Percentiles rank a stretch among this genome's conserved stretches.
Conservation (phyloP, 2,329 filamentous ascomycete species). For the Colletotrichum sojae region DNA sequence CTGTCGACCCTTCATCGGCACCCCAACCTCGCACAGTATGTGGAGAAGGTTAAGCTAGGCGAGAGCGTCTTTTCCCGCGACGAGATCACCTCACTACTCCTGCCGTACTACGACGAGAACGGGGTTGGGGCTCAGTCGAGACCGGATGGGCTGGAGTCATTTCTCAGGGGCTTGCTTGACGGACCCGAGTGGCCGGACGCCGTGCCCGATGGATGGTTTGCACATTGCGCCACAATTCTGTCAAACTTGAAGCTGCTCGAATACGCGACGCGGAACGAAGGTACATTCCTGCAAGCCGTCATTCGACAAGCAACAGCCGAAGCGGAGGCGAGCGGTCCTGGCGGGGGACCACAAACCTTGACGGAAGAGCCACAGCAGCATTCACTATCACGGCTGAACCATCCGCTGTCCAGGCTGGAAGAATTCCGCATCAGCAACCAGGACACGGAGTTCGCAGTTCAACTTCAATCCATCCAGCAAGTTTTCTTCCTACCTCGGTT, state of each 20-base stretch:
- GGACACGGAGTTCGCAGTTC: background rate
- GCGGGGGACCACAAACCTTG: background rate
- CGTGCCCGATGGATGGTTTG: constrained; percentile 6
- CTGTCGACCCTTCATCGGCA: background rate
- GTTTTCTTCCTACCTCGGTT: constrained; percentile 2
- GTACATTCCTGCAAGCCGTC: background rate
- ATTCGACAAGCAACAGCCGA: background rate
- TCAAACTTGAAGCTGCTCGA: constrained; percentile 3
- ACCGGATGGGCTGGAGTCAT: background rate
- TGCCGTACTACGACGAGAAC: background rate
- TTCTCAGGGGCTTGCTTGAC: background rate
- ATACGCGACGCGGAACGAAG: background rate
- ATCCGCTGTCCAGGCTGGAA: background rate
- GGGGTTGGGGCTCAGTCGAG: background rate
- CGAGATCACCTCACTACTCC: background rate
- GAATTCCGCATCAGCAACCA: constrained; percentile 6
- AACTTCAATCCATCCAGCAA: background rate
- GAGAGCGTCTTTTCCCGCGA: constrained; percentile 1
- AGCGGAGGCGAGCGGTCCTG: background rate
- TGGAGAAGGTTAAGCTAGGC: background rate
- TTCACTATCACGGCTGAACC: too few relatives aligned
- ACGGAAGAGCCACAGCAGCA: background rate
- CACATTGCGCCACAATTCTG: background rate
- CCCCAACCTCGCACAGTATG: background rate
- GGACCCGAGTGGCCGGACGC: background rate